phyloP scores from a whole-genome alignment of 176 grass and related monocot genomes.

The Raddia guianensis region DNA sequence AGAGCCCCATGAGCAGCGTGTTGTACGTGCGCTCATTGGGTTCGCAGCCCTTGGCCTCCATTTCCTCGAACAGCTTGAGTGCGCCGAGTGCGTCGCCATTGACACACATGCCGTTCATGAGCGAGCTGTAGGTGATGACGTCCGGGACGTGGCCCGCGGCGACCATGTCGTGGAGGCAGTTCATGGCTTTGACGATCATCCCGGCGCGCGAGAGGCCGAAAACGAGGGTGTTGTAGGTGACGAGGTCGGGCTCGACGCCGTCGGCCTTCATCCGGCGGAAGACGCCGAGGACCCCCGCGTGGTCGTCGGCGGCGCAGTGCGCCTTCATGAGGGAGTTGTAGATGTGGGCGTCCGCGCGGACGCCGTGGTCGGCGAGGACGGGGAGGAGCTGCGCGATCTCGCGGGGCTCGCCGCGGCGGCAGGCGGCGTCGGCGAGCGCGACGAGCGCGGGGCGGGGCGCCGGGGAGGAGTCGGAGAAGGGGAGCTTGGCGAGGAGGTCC shows the following conservation, averaged over 20 bases:
- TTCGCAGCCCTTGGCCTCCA: conserved; percentile 67
- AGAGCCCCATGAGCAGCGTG: conserved; percentile 82
- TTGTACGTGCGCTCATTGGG: conserved; percentile 82
- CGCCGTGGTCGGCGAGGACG: conserved; percentile 58
- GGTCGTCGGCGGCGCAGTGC: conserved; percentile 61
- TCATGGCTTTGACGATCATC: conserved; percentile 68
- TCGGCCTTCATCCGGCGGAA: conserved; percentile 73
- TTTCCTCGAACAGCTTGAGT: conserved; percentile 55
- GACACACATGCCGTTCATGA: conserved; percentile 92
- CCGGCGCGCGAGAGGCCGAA: conserved; percentile 74
- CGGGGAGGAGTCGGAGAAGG: conserved; percentile 11
- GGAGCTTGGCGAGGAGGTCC: conserved; percentile 58
- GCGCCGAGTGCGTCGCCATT: conserved; percentile 65
- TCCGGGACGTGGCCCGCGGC: conserved; percentile 60
- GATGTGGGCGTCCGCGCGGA: conserved; percentile 70
- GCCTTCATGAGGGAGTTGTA: conserved; percentile 95
- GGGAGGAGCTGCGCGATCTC: conserved; percentile 65
- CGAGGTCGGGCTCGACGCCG: conserved; percentile 78
- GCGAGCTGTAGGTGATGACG: conserved; percentile 76
- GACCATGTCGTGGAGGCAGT: conserved; percentile 67
- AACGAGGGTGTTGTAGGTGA: conserved; percentile 89
- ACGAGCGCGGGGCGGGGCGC: conserved; percentile 60
- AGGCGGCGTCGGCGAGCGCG: conserved; percentile 67
- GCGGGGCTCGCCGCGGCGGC: conserved; percentile 57
- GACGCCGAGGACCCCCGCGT: conserved; percentile 57